Conservation (phyloP, 108 stramenopile genomes). For the Nitzschia sp. region DNA sequence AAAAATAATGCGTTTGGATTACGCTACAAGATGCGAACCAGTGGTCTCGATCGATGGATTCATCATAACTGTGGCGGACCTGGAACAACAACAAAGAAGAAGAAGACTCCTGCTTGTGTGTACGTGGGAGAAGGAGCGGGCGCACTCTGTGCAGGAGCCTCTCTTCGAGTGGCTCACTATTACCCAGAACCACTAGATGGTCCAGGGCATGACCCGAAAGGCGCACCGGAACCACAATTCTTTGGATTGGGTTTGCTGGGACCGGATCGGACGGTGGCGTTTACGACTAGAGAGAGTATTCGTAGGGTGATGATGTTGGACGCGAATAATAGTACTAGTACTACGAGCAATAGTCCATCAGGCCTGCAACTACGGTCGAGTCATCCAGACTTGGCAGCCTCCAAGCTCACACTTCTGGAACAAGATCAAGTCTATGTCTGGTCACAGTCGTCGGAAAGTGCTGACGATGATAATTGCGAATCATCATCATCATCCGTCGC, state of each 20-base stretch:
- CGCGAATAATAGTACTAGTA: background rate
- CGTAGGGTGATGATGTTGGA: background rate
- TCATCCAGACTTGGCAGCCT: background rate
- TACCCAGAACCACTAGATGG: background rate
- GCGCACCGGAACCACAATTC: slow-evolving; percentile 24
- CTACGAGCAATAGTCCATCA: background rate
- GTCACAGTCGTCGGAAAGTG: background rate
- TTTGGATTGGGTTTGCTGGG: slow-evolving; percentile 26
- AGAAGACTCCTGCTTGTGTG: background rate
- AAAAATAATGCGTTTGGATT: slow-evolving; percentile 20
- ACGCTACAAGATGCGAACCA: slow-evolving; percentile 23
- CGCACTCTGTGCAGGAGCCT: slow-evolving; percentile 13
- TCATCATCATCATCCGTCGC: too few relatives aligned
- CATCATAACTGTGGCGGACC: slow-evolving; percentile 1
- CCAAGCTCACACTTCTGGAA: background rate
- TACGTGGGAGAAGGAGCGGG: slow-evolving; percentile 36
- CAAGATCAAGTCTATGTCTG: slow-evolving; percentile 24
- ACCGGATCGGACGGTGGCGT: slow-evolving; percentile 7
- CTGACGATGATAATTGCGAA: background rate
- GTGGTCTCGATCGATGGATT: slow-evolving; percentile 26
- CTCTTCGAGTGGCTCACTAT: background rate
- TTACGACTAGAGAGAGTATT: background rate
- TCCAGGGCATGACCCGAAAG: background rate
- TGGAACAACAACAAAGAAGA: background rate
- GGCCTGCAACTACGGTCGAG: background rate